Conservation (phyloP, 345 rosid species). For the Salix udensis region DNA sequence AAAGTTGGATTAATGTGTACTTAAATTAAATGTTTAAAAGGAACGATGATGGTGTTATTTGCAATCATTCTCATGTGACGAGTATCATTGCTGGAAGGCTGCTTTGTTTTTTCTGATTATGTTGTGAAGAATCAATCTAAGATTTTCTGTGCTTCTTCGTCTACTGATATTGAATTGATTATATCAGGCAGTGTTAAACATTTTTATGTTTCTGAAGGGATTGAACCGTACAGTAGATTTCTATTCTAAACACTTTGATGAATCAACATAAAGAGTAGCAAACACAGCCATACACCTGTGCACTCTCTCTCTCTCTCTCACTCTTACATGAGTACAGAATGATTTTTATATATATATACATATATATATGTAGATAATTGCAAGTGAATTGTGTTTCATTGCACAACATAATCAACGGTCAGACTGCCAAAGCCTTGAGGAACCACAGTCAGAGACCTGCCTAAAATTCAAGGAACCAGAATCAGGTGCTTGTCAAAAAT, state of each 20-base stretch:
- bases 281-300: not conserved
- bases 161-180: not conserved
- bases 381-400: constrained; percentile 48
- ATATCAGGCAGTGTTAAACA: not conserved
- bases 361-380: constrained; percentile 45
- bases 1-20: not conserved
- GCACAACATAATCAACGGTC: constrained; percentile 25
- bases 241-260: not conserved
- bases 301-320: not conserved
- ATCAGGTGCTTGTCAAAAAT: not conserved
- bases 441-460: not conserved
- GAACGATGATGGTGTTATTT: not conserved
- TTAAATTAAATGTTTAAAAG: not conserved
- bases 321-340: not conserved
- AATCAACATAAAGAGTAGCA: not conserved
- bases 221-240: not conserved
- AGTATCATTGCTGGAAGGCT: not conserved
- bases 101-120: not conserved
- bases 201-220: not conserved
- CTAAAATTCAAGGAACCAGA: not conserved
- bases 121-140: not conserved
- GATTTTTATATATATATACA: not conserved
- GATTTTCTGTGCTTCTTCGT: not conserved
- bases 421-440: constrained; percentile 14
- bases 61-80: not conserved